Evolutionary conservation across 331 rosid species (phyloP), one percentile per base, ranked within the genome.

Genomic region (Malus hybrid): DNA sequence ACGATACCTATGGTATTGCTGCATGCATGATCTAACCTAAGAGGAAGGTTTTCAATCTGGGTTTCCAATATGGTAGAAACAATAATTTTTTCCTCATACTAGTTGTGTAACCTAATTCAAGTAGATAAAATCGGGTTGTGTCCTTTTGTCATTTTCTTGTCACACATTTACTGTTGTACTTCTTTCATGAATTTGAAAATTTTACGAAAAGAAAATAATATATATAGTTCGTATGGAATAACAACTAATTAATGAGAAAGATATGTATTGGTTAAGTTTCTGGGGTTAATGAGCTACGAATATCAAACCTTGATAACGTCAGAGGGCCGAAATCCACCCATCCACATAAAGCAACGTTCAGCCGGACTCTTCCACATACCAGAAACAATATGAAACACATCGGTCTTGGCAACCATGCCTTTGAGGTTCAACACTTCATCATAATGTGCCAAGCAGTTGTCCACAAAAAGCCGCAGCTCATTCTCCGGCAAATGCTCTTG

Each of bases 281-380:
- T 24, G 29, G 65, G 39, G 39, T 62, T 62, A 62, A 28, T 62
- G 18, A 55, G n/a, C 3, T 29, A n/a, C 12, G 66, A 3, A 34
- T 0, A 50, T 24, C 31, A 10, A 75, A 95, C 99, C 97, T 95
- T 95, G 71, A 95, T 90, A 92, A 95, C 82, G 60, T 92, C 96
- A 44, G 99, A 95, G 9, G 99, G 97, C 71, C 88, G 84, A 76
- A 85, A 90, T 39, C 93, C 99, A 48, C 97, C 99, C 36, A 95
- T 92, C 99, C 99, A 95, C 92, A 95, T 83, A 85, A 90, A 92
- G 80, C 97, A 95, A 3, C 97, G 88, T 77, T 95, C 99, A 16
- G 96, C 96, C 6, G 99, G 97, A 59, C 97, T 89, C 77, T 86
- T 90, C 99, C 99, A 95, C 88, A 82, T 83, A 78, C 99, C 99